These are phyloP conservation scores for Vicia faba DNA, from an alignment of 306 rosid genomes.

Conservation along the genomic window DNA sequence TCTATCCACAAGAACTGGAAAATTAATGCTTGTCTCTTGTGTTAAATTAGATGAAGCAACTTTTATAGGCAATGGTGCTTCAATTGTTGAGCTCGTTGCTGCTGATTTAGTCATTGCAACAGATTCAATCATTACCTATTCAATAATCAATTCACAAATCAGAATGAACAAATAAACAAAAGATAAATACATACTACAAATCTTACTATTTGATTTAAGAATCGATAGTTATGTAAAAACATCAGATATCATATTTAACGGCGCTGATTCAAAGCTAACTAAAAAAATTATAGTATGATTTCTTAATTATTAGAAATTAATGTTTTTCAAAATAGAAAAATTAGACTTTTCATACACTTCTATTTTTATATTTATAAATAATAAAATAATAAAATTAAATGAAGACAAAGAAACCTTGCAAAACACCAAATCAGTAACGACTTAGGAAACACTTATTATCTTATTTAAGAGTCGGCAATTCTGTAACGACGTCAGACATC, in stretches of 20 bases:
- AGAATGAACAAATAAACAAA: background rate
- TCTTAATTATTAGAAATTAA: no score
- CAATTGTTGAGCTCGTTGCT: slow-evolving; percentile 52
- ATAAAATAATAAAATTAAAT: background rate
- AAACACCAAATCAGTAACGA: background rate
- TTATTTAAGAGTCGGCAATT: no score
- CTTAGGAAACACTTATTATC: background rate
- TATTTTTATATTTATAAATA: background rate
- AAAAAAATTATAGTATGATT: no score
- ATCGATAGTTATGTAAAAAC: no score
- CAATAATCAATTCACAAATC: slow-evolving; percentile 24
- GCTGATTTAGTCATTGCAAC: slow-evolving; percentile 46
- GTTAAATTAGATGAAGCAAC: slow-evolving; percentile 47
- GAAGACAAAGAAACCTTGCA: background rate
- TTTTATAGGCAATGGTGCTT: slow-evolving; percentile 66
- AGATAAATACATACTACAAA: no score
- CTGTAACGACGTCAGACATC: no score
- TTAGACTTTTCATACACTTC: background rate
- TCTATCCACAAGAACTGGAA: slow-evolving; percentile 71
- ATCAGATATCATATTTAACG: no score
- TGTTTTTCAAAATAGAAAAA: no score
- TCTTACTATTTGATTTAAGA: no score
- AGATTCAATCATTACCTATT: slow-evolving; percentile 64
- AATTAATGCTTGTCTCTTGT: slow-evolving; percentile 47
- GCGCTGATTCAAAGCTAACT: no score